Base-by-base conservation (phyloP, 805 yeast genomes). In the Wickerhamiella shivajii region DNA sequence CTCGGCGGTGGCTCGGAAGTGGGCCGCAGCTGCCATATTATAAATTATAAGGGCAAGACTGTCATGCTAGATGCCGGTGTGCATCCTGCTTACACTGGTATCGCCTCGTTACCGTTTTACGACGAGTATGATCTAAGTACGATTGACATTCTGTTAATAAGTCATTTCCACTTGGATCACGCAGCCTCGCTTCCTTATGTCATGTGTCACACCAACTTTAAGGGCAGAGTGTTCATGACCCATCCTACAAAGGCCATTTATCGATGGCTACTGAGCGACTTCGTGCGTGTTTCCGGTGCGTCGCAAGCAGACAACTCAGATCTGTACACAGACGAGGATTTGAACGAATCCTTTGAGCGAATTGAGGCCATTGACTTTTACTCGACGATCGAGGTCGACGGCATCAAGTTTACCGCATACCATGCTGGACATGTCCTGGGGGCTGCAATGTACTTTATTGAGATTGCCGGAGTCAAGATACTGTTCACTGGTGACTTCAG, bases 351-450 rank as follows among this genome's bases (percentile, higher is more conserved):
- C 0, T 83, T 87, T 48, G 95, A 84, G 48, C 63, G 70, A 42
- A 90, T 90, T 31, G 97, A 90, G 54, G 81, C 97, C 1, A 71
- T 90, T 16, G 98, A 90, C 54, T 90, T 77, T 55, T 97, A 90
- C 55, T 81, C 96, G 4, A 90, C 98, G 0, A 69, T 83, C 43
- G 97, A 90, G 46, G 79, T 85, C 22, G 92, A 80, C 39, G 98
- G 98, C 33, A 76, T 90, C 37, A 66, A 90, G 50, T 87, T 90
- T 60, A 90, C 98, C 1, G 98, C 98, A 1, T 90, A 77, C 55
- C 99, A 87, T 59, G 99, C 99, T 6, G 99, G 99, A n/a, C 99
- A 90, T 64, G 99, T 90, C 9, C 62, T 90, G 27, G 99, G 99
- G 36, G 97, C 98, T 8, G 95, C 97, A 9, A 90, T 90, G 97